A percentile compares a stretch with the other conserved stretches of the same genome.
These are phyloP conservation scores for Lagenaria siceraria DNA, from an alignment of 306 rosid genomes.

Conservation along the genomic window DNA sequence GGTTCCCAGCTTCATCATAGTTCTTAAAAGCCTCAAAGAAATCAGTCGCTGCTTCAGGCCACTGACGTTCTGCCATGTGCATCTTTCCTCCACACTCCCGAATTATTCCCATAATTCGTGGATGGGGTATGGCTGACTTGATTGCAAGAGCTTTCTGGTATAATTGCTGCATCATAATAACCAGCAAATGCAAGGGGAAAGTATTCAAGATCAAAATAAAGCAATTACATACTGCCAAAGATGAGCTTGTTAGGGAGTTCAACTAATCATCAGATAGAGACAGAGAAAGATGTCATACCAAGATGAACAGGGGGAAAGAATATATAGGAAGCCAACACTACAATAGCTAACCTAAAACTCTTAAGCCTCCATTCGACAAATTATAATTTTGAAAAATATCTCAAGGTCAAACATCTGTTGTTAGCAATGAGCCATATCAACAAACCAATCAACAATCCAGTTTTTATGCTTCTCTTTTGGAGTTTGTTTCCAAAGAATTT, in stretches of 20 bases:
- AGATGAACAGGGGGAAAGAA: no score
- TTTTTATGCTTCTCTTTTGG: no score
- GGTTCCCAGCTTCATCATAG: constrained; percentile 96
- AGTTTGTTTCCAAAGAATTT: background rate
- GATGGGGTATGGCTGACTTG: constrained; percentile 99
- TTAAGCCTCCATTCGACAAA: background rate
- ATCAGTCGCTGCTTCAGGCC: constrained; percentile 98
- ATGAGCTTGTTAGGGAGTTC: background rate
- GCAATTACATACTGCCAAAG: background rate
- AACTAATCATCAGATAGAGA: background rate
- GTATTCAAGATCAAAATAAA: background rate
- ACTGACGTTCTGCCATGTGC: constrained; percentile 99
- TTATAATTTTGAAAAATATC: background rate
- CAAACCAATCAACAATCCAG: no score
- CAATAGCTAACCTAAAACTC: background rate
- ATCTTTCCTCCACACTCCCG: constrained; percentile 98
- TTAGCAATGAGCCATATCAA: background rate
- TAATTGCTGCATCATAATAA: constrained; percentile 69
- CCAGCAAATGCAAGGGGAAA: constrained; percentile 9
- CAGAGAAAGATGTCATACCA: background rate
- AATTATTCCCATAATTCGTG: constrained; percentile 96
- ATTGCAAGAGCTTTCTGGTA: constrained; percentile 94
- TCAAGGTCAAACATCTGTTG: background rate
- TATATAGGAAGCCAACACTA: no score
- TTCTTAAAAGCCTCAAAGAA: constrained; percentile 95